Conservation (phyloP, 2,329 filamentous ascomycete species). For the Arthroderma sp. region DNA sequence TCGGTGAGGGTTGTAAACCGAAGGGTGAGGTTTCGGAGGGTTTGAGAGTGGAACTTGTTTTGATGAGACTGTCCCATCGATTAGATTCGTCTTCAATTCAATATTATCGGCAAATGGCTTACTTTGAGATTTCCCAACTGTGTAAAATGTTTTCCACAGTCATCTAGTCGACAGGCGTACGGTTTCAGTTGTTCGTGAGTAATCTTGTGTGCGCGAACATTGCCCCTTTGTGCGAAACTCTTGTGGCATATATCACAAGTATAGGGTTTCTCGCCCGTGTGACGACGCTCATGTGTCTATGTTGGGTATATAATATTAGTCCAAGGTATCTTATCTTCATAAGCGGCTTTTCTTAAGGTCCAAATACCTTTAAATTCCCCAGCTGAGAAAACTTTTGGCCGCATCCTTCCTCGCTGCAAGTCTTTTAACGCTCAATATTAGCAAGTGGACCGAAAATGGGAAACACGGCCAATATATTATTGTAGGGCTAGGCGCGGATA, state of each 20-base stretch:
- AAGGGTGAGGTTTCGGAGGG: constrained; percentile 53
- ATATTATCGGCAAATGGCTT: constrained; percentile 10
- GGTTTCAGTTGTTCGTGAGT: constrained; percentile 67
- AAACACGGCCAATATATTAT: no score
- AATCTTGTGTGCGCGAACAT: constrained; percentile 69
- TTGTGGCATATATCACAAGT: constrained; percentile 68
- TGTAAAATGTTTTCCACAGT: constrained; percentile 78
- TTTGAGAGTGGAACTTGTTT: constrained; percentile 80
- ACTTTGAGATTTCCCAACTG: constrained; percentile 89
- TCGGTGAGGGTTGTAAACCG: constrained; percentile 55
- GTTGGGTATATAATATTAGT: constrained; percentile 4
- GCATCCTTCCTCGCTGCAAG: constrained; percentile 59
- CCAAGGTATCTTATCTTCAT: neutral
- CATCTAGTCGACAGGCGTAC: constrained; percentile 67
- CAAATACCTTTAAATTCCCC: constrained; percentile 70
- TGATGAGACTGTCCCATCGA: constrained; percentile 56
- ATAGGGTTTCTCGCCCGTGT: constrained; percentile 78
- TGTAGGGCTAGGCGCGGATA: no score
- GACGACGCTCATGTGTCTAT: constrained; percentile 72
- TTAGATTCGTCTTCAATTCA: constrained; percentile 7
- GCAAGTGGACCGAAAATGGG: neutral
- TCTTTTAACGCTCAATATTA: constrained; percentile 1
- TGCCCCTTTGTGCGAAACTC: constrained; percentile 72
- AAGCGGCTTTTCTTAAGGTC: neutral
- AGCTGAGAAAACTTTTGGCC: constrained; percentile 73